Evolutionary conservation across 257 asterid genomes (phyloP), one percentile per base, ranked within the genome.

Genomic region (Primulina tabacum): DNA sequence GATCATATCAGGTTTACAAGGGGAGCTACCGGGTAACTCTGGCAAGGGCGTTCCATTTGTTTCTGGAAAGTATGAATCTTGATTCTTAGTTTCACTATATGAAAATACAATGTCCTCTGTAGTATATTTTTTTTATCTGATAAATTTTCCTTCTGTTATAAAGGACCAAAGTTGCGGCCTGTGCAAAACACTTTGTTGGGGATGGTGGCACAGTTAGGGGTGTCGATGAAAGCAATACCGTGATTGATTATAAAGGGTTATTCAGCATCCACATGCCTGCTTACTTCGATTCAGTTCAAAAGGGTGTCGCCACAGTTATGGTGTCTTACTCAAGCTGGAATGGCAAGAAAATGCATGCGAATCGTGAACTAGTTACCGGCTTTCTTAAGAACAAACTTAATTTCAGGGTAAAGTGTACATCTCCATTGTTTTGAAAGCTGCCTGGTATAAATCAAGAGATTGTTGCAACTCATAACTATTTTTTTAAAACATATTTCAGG

Each of bases 1-100:
- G 74, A 87, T 92, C 62, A 90, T 92, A 33, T 91, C 98, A 17
- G 98, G 98, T 21, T 70, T 92, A 80, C 98, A 92, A 86, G 98
- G 98, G 62, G 97, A 90, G 76, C 71, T 76, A 61, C 95, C 96
- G 2, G 68, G 88, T 50, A 81, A 82, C 65, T 68, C 71, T 28
- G 24, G 52, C 61, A 26, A 57, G 56, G 58, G 32, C 8, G 55
- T 67, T 28, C 72, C 66, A 16, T 65, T 58, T 60, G 74, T 70
- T 47, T 32, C 60, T 21, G 74, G 66, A 40, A 69, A 37, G 73
- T 69, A 69, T 24, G 66, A 3, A 59, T 50, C 20, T 50, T 50
- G 57, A 50, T 50, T 6, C 20, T 16, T 50, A 43, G 1, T 43
- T 43, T 14, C 55, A 43, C 2, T 43, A 3, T 17, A 50, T 50